These are phyloP conservation scores for Fonsecaea pugnacius DNA, from an alignment of 2,329 filamentous ascomycete species.

Conservation along the genomic window DNA sequence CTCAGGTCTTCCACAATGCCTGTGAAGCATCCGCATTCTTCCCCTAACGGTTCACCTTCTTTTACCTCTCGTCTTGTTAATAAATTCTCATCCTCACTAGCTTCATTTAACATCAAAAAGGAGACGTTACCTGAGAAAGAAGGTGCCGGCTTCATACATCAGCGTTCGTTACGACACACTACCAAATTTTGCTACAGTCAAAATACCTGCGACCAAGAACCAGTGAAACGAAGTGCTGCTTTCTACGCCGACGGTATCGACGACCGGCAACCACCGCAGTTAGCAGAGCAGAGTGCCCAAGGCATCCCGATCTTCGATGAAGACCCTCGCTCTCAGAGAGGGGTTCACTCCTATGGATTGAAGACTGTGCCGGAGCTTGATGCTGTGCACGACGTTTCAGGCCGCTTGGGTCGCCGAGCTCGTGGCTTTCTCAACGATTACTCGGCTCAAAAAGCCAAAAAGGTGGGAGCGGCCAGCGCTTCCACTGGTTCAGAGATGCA, in stretches of 20 bases:
- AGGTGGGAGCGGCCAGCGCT: neutral
- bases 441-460: neutral
- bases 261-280: constrained; percentile 1
- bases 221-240: neutral
- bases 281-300: neutral
- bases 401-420: constrained; percentile 13
- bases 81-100: constrained; percentile 20
- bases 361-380: constrained; percentile 21
- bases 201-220: neutral
- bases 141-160: neutral
- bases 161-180: constrained; percentile 4
- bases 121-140: constrained; percentile 4
- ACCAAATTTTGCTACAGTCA: neutral
- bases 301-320: neutral
- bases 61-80: constrained; percentile 14
- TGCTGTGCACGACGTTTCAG: constrained; percentile 31
- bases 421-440: constrained; percentile 16
- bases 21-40: constrained; percentile 18
- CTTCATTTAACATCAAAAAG: constrained; percentile 9
- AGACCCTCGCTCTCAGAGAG: neutral
- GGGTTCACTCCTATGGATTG: constrained; percentile 17
- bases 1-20: constrained; percentile 27
- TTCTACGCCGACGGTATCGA: constrained; percentile 4
- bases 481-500: constrained; percentile 21
- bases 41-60: constrained; percentile 12